Percentiles rank a stretch among this genome's conserved stretches.
Conservation (phyloP, 1,139 yeast species). For the Yamadazyma oceani region DNA sequence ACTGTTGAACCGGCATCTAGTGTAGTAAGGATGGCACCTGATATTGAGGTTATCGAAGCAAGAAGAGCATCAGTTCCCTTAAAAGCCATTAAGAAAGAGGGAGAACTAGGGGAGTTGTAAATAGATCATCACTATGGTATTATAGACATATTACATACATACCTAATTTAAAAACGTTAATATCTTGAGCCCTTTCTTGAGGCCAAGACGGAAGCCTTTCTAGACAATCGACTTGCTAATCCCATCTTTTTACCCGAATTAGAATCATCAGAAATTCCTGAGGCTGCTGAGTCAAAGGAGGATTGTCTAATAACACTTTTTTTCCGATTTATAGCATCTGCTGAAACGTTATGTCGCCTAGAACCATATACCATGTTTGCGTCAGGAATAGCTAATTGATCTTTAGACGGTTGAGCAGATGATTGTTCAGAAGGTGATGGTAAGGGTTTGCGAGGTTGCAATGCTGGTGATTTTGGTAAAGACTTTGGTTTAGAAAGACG, state of each 20-base stretch:
- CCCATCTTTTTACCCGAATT: constrained; percentile 15
- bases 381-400: constrained; percentile 8
- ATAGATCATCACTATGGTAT: not conserved
- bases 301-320: constrained; percentile 16
- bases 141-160: constrained; percentile 1
- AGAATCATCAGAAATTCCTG: constrained; percentile 16
- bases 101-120: not conserved
- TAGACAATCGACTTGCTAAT: constrained; percentile 29
- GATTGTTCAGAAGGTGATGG: constrained; percentile 7
- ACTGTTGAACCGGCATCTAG: constrained; percentile 58
- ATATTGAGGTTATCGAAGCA: constrained; percentile 57
- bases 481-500: constrained; percentile 57
- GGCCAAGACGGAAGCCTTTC: constrained; percentile 34
- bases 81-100: constrained; percentile 13
- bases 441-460: constrained; percentile 30
- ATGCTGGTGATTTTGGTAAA: constrained; percentile 64
- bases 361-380: constrained; percentile 10
- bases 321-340: constrained; percentile 14
- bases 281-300: constrained; percentile 17
- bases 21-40: constrained; percentile 56
- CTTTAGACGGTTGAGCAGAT: constrained; percentile 12
- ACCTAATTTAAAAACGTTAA: constrained; percentile 6
- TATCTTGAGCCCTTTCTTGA: constrained; percentile 19
- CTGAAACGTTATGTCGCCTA: constrained; percentile 11
- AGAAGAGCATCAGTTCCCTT: constrained; percentile 8